Evolutionary conservation across 108 stramenopile species (phyloP).

Genomic region (Discostella pseudostelligera): DNA sequence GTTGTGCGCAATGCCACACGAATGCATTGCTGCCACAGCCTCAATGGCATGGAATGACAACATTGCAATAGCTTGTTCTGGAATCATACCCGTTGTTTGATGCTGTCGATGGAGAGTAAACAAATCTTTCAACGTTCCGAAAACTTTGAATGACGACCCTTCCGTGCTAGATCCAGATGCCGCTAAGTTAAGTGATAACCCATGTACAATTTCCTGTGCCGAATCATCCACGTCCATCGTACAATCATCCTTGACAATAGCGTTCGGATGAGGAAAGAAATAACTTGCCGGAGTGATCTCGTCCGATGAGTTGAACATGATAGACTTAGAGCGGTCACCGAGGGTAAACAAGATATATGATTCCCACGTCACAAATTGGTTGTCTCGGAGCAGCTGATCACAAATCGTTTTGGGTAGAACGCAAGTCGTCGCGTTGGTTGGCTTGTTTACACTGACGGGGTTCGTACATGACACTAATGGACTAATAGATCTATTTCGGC

Average conservation of each 20-base stretch:
- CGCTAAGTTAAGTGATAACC: conserved; percentile 5
- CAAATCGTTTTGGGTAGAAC: background rate
- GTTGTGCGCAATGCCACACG: conserved; percentile 37
- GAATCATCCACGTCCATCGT: background rate
- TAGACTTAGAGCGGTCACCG: conserved; percentile 11
- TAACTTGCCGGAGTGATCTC: background rate
- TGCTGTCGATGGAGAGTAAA: conserved; percentile 34
- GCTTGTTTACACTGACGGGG: conserved; percentile 9
- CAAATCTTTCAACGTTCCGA: conserved; percentile 46
- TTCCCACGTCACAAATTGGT: conserved; percentile 31
- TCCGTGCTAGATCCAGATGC: background rate
- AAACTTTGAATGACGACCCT: conserved; percentile 8
- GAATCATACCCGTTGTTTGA: conserved; percentile 39
- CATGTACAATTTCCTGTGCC: background rate
- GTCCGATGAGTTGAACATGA: conserved; percentile 2
- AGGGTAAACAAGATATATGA: conserved; percentile 33
- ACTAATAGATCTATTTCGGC: conserved; percentile 30
- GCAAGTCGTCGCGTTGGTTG: background rate
- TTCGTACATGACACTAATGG: conserved; percentile 27
- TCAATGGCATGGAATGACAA: conserved; percentile 34
- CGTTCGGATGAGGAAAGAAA: conserved; percentile 25
- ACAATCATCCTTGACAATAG: conserved; percentile 9
- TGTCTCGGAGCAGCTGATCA: conserved; percentile 13
- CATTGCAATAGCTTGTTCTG: conserved; percentile 32
- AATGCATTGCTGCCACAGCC: conserved; percentile 44